Evolutionary conservation across 2,329 filamentous ascomycete genomes (phyloP), one percentile per base, ranked within the genome.

Genomic region (Dactylellina leptospora): DNA sequence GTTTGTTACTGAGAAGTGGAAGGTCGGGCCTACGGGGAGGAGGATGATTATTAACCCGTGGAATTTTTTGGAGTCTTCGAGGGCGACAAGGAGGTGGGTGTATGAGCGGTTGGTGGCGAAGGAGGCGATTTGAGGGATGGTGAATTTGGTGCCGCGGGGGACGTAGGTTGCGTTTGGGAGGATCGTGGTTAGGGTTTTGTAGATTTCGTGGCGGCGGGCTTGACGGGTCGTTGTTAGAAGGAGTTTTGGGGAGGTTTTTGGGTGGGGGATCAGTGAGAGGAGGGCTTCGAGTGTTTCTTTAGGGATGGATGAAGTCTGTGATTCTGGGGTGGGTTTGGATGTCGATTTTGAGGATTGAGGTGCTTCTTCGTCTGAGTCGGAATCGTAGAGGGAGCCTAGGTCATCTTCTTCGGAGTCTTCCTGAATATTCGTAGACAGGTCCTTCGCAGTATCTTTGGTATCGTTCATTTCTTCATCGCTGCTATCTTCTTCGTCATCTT

Each of bases 201-300:
- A 93, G 82, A 96, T 87, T 73, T 88, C 81, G 83, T 99, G 93
- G 10, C 97, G 86, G 0, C 89, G 93, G 10, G 90, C 92, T 82
- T 96, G 93, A 77, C 97, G 84, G 10, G 88, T 90, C 5, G 95
- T 97, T 0, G 95, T 99, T 78, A 99, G 86, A 38, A 99, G 87
- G 74, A 97, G 88, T 81, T 97, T 96, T 55, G 95, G 93, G 69
- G 81, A 81, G 62, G 83, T 85, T 50, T 83, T 86, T 30, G 83
- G 86, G 76, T 84, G 47, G 11, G 59, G 55, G 44, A 51, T 62
- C 38, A 47, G 28, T 4, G 68, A 50, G 30, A 71, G 81, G 87
- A 89, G 22, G 88, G 82, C 4, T 82, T 80, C 2, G 85, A 86
- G 77, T 88, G 89, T 78, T 86, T 87, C 81, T 40, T 85, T 82